Base-by-base conservation (phyloP, 2,329 filamentous ascomycete genomes). In the Bipolaris cookei region DNA sequence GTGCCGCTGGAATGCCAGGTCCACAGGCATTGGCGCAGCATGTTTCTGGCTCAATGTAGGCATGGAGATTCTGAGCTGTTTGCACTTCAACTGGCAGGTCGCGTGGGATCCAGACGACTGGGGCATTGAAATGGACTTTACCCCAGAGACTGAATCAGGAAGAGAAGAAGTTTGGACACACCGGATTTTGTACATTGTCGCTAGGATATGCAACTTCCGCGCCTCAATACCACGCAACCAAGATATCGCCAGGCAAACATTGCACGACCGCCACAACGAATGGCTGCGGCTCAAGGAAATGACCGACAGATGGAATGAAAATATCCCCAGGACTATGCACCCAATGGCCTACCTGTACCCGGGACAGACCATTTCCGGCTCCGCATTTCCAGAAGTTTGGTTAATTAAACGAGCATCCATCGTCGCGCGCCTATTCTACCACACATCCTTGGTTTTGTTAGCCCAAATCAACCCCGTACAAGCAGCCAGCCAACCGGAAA, bases 11-110 rank as follows among this genome's bases (percentile, higher is more conserved):
- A 89, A 91, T 67, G 91, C 91, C 0, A 86, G 83, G 60, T 90
- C 90, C 34, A 84, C 83, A 1, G 92, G 93, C 0, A 86, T 97
- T 18, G 93, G 92, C 0, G 86, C 88, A 0, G 92, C 93, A 1
- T 97, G 93, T 75, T 97, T 97, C 78, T 97, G 94, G 93, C 81
- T 97, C 35, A 97, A 96, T 67, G 88, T 96, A 14, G 90, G 89
- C 14, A 90, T 97, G 83, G 94, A 98, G 73, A 82, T 97, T n/a
- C 81, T 97, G 25, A 91, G 87, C 62, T 97, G 92, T 74, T 81
- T 97, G 14, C 89, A 91, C 63, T 92, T 92, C 76, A 92, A 94
- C 72, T 96, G 91, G 90, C 85, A 88, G 63, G 86, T 92, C 11
- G 88, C 91, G 0, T 97, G 92, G 91, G 88, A 96, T 51, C 93